Base-by-base conservation (phyloP, 805 yeast genomes). In the Zygoascus flipseniorum region DNA sequence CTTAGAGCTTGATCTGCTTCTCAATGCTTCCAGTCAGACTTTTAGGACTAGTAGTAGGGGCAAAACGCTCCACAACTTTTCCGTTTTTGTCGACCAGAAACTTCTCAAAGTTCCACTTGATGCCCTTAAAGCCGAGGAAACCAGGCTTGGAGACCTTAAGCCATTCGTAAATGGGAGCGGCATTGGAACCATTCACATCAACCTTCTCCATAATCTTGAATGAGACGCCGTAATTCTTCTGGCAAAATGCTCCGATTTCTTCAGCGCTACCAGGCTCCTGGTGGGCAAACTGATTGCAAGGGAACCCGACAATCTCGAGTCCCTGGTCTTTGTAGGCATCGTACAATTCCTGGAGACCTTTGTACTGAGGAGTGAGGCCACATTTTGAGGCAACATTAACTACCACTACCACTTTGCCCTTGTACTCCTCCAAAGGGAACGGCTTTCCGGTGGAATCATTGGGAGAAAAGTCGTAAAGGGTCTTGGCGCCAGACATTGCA, bases 331-430 rank as follows among this genome's bases (percentile, higher is more conserved):
- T 70, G 70, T 83, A 86, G 65, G 81, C 80, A 56, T 81, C 71
- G 71, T 87, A 82, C 13, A 89, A 69, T 43, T 67, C 71, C 69
- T 89, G 90, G 37, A 89, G 71, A 51, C 83, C 92, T 51, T 74
- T 71, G 67, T 85, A 86, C 68, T 89, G 96, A 53, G 86, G 82
- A 2, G 93, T 82, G 70, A 81, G 82, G 5, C 81, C 82, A 67
- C 95, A 87, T 70, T 87, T 84, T 64, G 93, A 84, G 16, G 97
- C 97, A 39, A 88, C 92, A 68, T 89, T 89, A 56, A 89, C 95
- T 53, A 89, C 75, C 45, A 89, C 68, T 16, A 89, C 90, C 45
- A 84, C 95, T 68, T 89, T 86, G 43, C 92, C 95, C 67, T 83
- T 76, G 54, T 85, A 73, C 55, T 82, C 71, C 44, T 69, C 61